Percentiles rank a stretch among this genome's conserved stretches.
phyloP scores from a whole-genome alignment of 2,329 filamentous ascomycete genomes.

The Beauveria bassiana region DNA sequence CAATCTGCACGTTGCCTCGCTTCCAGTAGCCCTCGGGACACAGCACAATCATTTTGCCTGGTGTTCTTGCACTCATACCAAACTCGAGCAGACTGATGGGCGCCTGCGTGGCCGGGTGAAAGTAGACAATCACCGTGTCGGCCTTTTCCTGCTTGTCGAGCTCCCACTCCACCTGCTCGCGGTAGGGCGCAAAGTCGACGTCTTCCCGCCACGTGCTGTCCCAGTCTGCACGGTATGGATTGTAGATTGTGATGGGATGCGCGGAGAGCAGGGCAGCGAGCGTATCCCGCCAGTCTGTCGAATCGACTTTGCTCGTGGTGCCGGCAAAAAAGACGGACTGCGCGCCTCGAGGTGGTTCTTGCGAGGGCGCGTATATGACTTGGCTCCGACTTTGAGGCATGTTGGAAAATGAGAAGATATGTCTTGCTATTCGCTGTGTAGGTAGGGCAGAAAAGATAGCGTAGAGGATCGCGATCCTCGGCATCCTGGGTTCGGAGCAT shows the following conservation, averaged over 20 bases:
- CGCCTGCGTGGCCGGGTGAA: slow-evolving; percentile 41
- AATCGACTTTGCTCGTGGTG: slow-evolving; percentile 34
- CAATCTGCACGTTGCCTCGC: slow-evolving; percentile 48
- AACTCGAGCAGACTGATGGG: slow-evolving; percentile 51
- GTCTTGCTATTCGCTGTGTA: neutral
- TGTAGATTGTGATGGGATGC: slow-evolving; percentile 43
- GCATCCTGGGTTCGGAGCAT: neutral
- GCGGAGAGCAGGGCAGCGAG: slow-evolving; percentile 32
- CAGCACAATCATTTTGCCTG: slow-evolving; percentile 38
- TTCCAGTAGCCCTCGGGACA: slow-evolving; percentile 44
- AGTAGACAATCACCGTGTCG: slow-evolving; percentile 46
- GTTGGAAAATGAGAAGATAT: neutral
- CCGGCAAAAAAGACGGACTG: slow-evolving; percentile 49
- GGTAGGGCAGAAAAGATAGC: neutral
- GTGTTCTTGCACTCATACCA: slow-evolving; percentile 37
- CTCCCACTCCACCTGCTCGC: slow-evolving; percentile 52
- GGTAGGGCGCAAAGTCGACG: slow-evolving; percentile 33
- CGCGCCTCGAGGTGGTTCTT: slow-evolving; percentile 10
- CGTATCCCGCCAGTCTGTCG: slow-evolving; percentile 39
- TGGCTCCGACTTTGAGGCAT: slow-evolving; percentile 15
- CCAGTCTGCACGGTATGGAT: slow-evolving; percentile 49
- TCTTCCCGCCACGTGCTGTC: slow-evolving; percentile 41
- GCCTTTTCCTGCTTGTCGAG: slow-evolving; percentile 42
- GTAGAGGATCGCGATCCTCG: neutral
- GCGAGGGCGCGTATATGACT: slow-evolving; percentile 23